A percentile compares a stretch with the other conserved stretches of the same genome.
These are phyloP conservation scores for Raffaelea arxii DNA, from an alignment of 2,329 filamentous ascomycete genomes.

Conservation along the genomic window DNA sequence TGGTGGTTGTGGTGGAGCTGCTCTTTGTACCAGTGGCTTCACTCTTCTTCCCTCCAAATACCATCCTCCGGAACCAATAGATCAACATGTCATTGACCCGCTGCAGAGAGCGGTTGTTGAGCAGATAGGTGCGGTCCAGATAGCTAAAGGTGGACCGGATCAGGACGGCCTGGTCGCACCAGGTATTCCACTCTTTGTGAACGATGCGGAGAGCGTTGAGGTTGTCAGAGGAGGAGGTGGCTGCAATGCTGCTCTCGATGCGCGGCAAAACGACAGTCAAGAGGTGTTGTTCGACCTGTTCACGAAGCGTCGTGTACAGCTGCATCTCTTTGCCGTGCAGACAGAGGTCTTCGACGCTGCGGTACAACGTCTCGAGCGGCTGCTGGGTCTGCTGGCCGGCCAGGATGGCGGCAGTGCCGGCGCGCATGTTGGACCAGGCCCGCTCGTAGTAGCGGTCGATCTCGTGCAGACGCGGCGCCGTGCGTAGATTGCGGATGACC, in stretches of 20 bases:
- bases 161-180: constrained; percentile 69
- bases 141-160: constrained; percentile 90
- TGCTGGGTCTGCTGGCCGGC: constrained; percentile 48
- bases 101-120: constrained; percentile 58
- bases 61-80: constrained; percentile 57
- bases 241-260: constrained; percentile 36
- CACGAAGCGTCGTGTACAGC: constrained; percentile 57
- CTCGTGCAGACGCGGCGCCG: constrained; percentile 45
- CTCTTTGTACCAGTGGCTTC: neutral
- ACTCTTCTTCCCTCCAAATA: constrained; percentile 27
- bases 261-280: constrained; percentile 46
- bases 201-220: constrained; percentile 53
- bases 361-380: constrained; percentile 83
- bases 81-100: constrained; percentile 78
- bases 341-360: constrained; percentile 86
- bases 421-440: constrained; percentile 64
- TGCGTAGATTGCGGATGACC: constrained; percentile 82
- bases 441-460: constrained; percentile 69
- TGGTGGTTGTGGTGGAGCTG: no score
- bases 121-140: constrained; percentile 79
- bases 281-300: constrained; percentile 59
- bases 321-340: constrained; percentile 62
- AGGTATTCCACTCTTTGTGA: constrained; percentile 57
- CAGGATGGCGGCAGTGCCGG: constrained; percentile 67
- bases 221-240: constrained; percentile 41